Evolutionary conservation across 73 alveolate genomes (phyloP).

Genomic region (Paramecium caudatum): DNA sequence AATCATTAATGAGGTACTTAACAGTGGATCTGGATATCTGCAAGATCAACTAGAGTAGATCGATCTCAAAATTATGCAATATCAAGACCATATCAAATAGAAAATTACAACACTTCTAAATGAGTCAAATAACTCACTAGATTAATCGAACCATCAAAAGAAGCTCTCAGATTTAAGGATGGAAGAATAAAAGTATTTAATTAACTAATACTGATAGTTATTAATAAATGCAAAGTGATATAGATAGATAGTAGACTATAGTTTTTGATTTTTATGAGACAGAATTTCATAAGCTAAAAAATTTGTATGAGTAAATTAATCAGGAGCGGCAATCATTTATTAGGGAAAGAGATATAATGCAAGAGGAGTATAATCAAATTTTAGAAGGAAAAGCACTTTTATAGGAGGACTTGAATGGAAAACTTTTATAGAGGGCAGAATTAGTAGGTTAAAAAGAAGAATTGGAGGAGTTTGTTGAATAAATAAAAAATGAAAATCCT

Average conservation of each 20-base stretch:
- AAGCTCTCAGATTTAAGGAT: slow-evolving; percentile 1
- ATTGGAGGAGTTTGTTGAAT: slow-evolving; percentile 72
- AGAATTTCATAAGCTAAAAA: slow-evolving; percentile 55
- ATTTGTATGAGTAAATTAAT: background rate
- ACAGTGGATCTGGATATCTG: background rate
- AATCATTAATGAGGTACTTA: background rate
- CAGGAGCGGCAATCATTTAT: slow-evolving; percentile 3
- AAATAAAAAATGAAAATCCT: slow-evolving; percentile 50
- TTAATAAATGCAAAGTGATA: background rate
- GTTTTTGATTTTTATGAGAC: slow-evolving; percentile 50
- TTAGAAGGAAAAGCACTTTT: slow-evolving; percentile 74
- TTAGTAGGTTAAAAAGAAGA: slow-evolving; percentile 76
- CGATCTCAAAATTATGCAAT: background rate
- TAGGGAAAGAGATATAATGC: background rate
- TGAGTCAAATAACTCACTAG: background rate
- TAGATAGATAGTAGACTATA: background rate
- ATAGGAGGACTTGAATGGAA: slow-evolving; percentile 70
- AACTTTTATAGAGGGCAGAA: slow-evolving; percentile 74
- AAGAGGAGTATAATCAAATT: background rate
- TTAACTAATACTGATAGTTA: background rate
- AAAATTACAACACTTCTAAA: background rate
- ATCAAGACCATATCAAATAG: background rate
- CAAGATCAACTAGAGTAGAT: background rate
- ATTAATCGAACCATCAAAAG: background rate
- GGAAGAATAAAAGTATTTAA: slow-evolving; percentile 34